Evolutionary conservation across 192 early-diverging fungal species (phyloP).

Genomic region (Gorgonomyces haynaldii): DNA sequence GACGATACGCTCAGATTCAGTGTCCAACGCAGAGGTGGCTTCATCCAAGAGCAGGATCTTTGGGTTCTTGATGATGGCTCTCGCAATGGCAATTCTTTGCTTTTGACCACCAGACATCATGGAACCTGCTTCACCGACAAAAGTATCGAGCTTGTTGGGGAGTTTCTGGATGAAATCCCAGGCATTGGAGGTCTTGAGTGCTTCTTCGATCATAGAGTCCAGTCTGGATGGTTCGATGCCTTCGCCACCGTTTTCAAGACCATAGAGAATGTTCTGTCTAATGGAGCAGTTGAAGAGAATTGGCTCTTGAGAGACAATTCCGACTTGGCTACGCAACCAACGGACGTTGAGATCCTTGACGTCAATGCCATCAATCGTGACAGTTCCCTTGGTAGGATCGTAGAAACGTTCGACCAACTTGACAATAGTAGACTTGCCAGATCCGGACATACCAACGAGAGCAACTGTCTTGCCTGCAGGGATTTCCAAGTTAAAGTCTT

Average conservation of each 20-base stretch:
- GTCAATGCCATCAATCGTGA: constrained; percentile 64
- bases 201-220: constrained; percentile 23
- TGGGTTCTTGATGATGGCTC: constrained; percentile 81
- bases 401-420: constrained; percentile 82
- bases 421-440: constrained; percentile 73
- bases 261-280: constrained; percentile 65
- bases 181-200: constrained; percentile 51
- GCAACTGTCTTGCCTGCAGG: constrained; percentile 68
- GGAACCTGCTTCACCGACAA: constrained; percentile 60
- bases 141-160: constrained; percentile 70
- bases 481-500: constrained; percentile 41
- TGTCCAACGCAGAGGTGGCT: constrained; percentile 78
- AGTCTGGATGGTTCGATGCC: constrained; percentile 22
- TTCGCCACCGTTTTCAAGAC: constrained; percentile 38
- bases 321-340: constrained; percentile 77
- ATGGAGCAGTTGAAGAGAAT: constrained; percentile 73
- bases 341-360: constrained; percentile 65
- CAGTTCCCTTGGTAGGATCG: constrained; percentile 33
- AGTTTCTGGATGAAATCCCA: constrained; percentile 77
- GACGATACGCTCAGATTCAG: constrained; percentile 63
- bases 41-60: constrained; percentile 81
- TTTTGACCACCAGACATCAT: constrained; percentile 85
- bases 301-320: constrained; percentile 79
- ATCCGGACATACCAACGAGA: constrained; percentile 70
- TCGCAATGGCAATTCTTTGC: constrained; percentile 92